phyloP scores from a whole-genome alignment of 2,329 filamentous ascomycete genomes.

The Cercospora citrullina region DNA sequence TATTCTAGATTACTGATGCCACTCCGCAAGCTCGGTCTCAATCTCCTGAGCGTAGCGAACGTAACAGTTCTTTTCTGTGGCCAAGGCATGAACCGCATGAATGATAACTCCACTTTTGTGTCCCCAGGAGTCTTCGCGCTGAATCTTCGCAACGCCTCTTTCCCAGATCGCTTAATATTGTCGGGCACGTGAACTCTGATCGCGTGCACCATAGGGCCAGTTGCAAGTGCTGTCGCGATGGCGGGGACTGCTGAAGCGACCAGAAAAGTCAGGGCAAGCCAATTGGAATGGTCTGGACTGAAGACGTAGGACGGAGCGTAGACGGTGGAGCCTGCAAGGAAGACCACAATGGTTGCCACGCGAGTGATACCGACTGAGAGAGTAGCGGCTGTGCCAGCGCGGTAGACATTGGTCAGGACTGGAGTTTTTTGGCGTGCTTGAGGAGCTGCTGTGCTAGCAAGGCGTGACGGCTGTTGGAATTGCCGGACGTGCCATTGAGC shows the following conservation, averaged over 20 bases:
- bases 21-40: conserved; percentile 22
- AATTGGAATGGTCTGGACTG: conserved; percentile 46
- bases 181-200: conserved; percentile 69
- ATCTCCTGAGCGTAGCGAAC: conserved; percentile 32
- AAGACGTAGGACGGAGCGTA: conserved; percentile 60
- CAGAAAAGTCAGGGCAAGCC: conserved; percentile 45
- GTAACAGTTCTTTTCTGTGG: conserved; percentile 35
- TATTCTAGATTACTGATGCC: conserved; percentile 37
- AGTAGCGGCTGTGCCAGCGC: conserved; percentile 67
- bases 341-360: conserved; percentile 68
- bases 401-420: conserved; percentile 67
- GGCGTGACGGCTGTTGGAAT: neutral
- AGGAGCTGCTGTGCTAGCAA: neutral
- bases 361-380: conserved; percentile 70
- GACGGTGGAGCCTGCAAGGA: conserved; percentile 61
- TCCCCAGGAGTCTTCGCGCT: conserved; percentile 48
- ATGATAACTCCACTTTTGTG: conserved; percentile 44
- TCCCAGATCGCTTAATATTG: conserved; percentile 62
- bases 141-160: conserved; percentile 51
- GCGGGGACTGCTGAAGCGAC: conserved; percentile 65
- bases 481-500: neutral
- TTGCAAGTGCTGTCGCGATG: conserved; percentile 62
- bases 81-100: conserved; percentile 45
- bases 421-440: conserved; percentile 41
- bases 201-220: conserved; percentile 70